phyloP scores from a whole-genome alignment of 108 stramenopile species.

The Conticribra weissflogii region DNA sequence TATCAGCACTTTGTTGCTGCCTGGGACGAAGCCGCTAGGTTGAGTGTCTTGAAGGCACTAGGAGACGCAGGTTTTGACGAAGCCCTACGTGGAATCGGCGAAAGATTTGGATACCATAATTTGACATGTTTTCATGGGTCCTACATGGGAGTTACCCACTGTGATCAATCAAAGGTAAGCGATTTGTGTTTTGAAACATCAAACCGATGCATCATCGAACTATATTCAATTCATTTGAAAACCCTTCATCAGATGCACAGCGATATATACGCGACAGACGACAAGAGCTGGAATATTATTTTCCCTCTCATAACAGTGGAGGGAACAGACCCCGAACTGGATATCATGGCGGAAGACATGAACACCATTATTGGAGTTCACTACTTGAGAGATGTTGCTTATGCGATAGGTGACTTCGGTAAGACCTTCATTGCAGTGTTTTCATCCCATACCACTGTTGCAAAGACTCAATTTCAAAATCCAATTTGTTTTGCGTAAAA shows the following conservation, averaged over 20 bases:
- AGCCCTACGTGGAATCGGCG: slow-evolving; percentile 43
- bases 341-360: slow-evolving; percentile 52
- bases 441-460: no score
- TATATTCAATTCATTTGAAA: no score
- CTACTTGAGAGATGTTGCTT: slow-evolving; percentile 58
- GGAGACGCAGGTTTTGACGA: slow-evolving; percentile 47
- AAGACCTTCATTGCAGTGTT: no score
- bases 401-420: slow-evolving; percentile 54
- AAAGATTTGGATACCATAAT: slow-evolving; percentile 47
- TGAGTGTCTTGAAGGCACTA: slow-evolving; percentile 31
- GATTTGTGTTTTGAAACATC: no score
- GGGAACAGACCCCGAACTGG: slow-evolving; percentile 41
- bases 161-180: no score
- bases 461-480: no score
- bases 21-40: slow-evolving; percentile 49
- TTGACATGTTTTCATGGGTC: slow-evolving; percentile 48
- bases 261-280: slow-evolving; percentile 47
- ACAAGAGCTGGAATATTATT: slow-evolving; percentile 51
- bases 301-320: slow-evolving; percentile 53
- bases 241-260: slow-evolving; percentile 48
- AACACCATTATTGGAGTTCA: slow-evolving; percentile 54
- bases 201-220: no score
- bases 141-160: slow-evolving; percentile 55
- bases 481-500: no score
- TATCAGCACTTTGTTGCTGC: slow-evolving; percentile 53